Base-by-base conservation (phyloP, 306 rosid species). In the Castanea sativa region DNA sequence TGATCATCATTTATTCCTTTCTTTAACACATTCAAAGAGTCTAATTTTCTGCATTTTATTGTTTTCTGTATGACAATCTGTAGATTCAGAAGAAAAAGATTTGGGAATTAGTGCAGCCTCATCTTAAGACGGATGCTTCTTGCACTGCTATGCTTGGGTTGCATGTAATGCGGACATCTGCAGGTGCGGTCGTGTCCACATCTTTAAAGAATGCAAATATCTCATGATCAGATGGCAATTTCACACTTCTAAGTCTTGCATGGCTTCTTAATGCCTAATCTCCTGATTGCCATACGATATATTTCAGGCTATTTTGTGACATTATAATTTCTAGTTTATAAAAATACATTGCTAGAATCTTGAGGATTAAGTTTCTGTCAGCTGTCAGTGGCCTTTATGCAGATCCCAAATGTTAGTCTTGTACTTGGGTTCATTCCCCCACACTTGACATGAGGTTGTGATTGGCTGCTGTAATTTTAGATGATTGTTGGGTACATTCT, bases 21-120 rank as follows among this genome's bases (percentile, higher is more conserved):
- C 45, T 41, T 41, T 41, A 41, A 41, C 11, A 41, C 20, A 6
- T 33, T 33, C 16, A 19, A 23, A 11, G 16, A 35, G 16, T 35
- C 23, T 35, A 68, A 68, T 14, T 68, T 3, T 52, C 18, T 59
- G n/a, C 29, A 19, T 81, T 56, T 33, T 33, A 23, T 23, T 15
- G 19, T 64, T 82, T 82, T 38, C 45, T 59, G n/a, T 73, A 63
- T 78, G 74, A 43, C 80, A 61, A 76, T 65, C 6, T 65, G 88
- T 89, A 92, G 97, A 78, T 92, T 83, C 92, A 87, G 74, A 92
- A 92, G 91, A 90, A 87, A 79, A 92, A 89, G 88, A 83, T 84
- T 49, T 92, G 97, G 97, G 97, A 92, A 71, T 61, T 51, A 55
- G 93, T 92, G 72, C 95, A 92, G 68, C 96, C 92, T 76, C 91